Evolutionary conservation across 345 rosid genomes (phyloP).

Genomic region (Boechera divaricarpa): DNA sequence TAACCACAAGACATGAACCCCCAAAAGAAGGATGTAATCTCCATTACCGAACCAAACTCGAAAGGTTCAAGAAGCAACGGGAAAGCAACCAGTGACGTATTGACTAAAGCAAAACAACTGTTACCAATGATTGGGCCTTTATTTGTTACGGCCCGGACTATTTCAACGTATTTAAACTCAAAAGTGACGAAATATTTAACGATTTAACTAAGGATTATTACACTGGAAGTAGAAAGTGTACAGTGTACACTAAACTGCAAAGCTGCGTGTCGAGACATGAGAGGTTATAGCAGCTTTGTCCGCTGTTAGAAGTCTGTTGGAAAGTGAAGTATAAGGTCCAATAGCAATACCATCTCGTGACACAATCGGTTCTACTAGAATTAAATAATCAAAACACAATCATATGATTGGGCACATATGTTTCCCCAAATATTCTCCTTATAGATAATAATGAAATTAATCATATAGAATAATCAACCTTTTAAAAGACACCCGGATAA

Average conservation of each 20-base stretch:
- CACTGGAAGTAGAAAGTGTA: slow-evolving; percentile 3
- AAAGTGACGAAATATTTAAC: background rate
- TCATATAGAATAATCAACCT: background rate
- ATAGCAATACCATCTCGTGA: slow-evolving; percentile 34
- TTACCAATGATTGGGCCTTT: slow-evolving; percentile 20
- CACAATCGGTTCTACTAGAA: background rate
- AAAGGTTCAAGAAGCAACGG: background rate
- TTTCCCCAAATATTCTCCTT: background rate
- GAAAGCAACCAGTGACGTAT: background rate
- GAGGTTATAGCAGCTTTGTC: slow-evolving; percentile 11
- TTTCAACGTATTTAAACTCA: background rate
- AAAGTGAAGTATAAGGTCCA: slow-evolving; percentile 39
- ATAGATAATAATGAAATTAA: background rate
- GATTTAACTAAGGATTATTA: background rate
- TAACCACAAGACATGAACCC: background rate
- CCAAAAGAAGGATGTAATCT: background rate
- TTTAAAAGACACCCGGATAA: too few species aligned
- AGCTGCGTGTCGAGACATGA: slow-evolving; percentile 8
- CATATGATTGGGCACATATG: background rate
- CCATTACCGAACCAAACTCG: background rate
- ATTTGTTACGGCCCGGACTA: background rate
- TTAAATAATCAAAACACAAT: slow-evolving; percentile 13
- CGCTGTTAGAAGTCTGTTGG: slow-evolving; percentile 24
- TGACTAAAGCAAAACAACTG: background rate
- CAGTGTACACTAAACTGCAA: background rate